Conservation (phyloP, 2,329 filamentous ascomycete species). For the Sporothrix phasma region DNA sequence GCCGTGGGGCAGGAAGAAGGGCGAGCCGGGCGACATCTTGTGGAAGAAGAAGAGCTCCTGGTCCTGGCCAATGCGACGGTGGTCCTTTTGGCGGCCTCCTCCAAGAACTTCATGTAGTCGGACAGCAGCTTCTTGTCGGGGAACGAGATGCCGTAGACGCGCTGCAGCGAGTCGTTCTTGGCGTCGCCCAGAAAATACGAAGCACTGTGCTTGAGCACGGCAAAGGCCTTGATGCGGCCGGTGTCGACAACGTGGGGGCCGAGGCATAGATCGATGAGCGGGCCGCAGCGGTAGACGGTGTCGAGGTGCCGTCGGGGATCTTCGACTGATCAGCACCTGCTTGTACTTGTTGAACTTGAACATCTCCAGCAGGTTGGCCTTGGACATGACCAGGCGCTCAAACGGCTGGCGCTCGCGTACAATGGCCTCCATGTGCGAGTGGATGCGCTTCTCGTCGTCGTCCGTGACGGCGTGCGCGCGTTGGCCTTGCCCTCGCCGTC, state of each 20-base stretch:
- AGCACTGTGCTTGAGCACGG: slow-evolving; percentile 65
- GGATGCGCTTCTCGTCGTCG: slow-evolving; percentile 74
- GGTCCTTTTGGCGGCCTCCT: slow-evolving; percentile 97
- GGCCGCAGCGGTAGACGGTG: slow-evolving; percentile 93
- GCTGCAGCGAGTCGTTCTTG: slow-evolving; percentile 87
- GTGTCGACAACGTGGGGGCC: slow-evolving; percentile 93
- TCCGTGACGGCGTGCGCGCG: slow-evolving; percentile 50
- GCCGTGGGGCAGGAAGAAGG: slow-evolving; percentile 87
- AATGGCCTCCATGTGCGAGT: slow-evolving; percentile 68
- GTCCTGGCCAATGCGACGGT: slow-evolving; percentile 85
- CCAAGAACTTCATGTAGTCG: slow-evolving; percentile 88
- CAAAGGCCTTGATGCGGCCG: slow-evolving; percentile 86
- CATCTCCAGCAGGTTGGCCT: slow-evolving; percentile 89
- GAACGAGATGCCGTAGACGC: slow-evolving; percentile 91
- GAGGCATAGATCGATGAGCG: slow-evolving; percentile 88
- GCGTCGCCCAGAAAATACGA: slow-evolving; percentile 87
- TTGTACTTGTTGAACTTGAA: slow-evolving; percentile 98
- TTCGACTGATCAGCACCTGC: slow-evolving; percentile 95
- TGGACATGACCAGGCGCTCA: slow-evolving; percentile 78
- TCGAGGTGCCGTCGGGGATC: slow-evolving; percentile 77
- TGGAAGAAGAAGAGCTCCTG: slow-evolving; percentile 98
- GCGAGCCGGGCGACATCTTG: slow-evolving; percentile 82
- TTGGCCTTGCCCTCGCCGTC: slow-evolving; percentile 24
- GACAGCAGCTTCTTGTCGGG: slow-evolving; percentile 92
- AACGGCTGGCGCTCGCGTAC: slow-evolving; percentile 97